A percentile compares a stretch with the other conserved stretches of the same genome.
Conservation (phyloP, 2,329 filamentous ascomycete genomes). For the Aspergillus uvarum region DNA sequence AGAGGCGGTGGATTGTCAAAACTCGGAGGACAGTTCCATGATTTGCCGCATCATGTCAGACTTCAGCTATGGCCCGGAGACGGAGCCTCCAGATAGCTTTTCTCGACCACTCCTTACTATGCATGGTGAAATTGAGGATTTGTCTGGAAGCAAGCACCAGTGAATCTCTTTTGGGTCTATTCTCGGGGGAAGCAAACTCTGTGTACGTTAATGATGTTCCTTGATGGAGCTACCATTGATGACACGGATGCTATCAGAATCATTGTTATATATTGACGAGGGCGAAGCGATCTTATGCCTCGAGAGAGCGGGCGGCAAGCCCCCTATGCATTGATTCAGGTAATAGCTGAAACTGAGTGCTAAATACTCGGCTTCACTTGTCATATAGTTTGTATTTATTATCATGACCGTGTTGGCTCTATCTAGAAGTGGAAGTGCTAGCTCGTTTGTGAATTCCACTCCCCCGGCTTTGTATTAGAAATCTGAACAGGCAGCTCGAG, state of each 20-base stretch:
- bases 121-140: background rate
- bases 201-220: too few relatives aligned
- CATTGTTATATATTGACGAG: background rate
- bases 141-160: background rate
- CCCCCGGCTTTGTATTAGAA: background rate
- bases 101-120: background rate
- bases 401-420: background rate
- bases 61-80: background rate
- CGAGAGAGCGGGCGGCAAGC: background rate
- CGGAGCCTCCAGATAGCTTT: background rate
- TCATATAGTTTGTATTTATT: background rate
- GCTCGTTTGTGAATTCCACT: background rate
- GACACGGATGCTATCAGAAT: too few relatives aligned
- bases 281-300: background rate
- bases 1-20: background rate
- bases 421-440: background rate
- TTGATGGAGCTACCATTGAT: too few relatives aligned
- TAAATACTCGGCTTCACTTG: background rate
- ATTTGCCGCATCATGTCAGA: background rate
- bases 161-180: background rate
- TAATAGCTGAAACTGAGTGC: background rate
- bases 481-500: too few relatives aligned
- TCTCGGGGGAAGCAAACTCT: too few relatives aligned
- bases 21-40: background rate
- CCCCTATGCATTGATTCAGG: background rate